These are phyloP conservation scores for Boletus vermiculosoides DNA, from an alignment of 768 basidiomycete species.

Conservation along the genomic window DNA sequence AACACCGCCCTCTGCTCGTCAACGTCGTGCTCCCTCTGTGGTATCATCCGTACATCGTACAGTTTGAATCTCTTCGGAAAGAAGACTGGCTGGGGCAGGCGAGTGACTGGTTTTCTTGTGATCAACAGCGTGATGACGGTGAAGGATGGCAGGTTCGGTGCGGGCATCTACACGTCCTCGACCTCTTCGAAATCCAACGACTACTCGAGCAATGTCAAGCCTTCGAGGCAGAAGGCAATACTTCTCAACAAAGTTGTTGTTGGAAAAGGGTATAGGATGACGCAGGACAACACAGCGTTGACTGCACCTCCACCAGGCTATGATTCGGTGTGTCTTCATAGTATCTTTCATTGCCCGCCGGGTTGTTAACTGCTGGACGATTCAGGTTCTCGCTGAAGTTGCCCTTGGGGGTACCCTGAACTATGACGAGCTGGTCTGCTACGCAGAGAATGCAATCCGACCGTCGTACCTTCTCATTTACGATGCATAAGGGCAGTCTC, in stretches of 20 bases:
- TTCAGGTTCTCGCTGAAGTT: slow-evolving; percentile 63
- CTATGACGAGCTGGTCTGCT: slow-evolving; percentile 71
- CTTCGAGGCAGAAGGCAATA: slow-evolving; percentile 58
- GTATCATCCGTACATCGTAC: slow-evolving; percentile 62
- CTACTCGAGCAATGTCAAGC: slow-evolving; percentile 59
- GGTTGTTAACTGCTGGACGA: slow-evolving; percentile 1
- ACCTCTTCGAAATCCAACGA: slow-evolving; percentile 81
- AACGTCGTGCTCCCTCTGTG: slow-evolving; percentile 58
- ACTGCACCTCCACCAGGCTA: slow-evolving; percentile 61
- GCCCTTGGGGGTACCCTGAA: slow-evolving; percentile 59
- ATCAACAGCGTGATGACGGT: slow-evolving; percentile 3
- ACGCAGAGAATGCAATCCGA: slow-evolving; percentile 67
- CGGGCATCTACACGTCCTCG: slow-evolving; percentile 72
- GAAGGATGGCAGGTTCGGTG: slow-evolving; percentile 50
- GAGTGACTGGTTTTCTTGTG: slow-evolving; percentile 10
- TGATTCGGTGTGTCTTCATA: slow-evolving; percentile 53
- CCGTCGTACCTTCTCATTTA: slow-evolving; percentile 73
- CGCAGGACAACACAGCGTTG: slow-evolving; percentile 52
- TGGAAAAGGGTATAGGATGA: slow-evolving; percentile 66
- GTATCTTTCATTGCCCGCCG: not conserved
- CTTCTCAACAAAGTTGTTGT: slow-evolving; percentile 75
- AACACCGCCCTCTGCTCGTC: slow-evolving; percentile 52
- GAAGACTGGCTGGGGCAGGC: slow-evolving; percentile 75
- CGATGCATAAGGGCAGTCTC: slow-evolving; percentile 38
- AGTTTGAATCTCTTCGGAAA: slow-evolving; percentile 62